Evolutionary conservation across 352 stramenopile species (phyloP).

Genomic region (Phytophthora lateralis): DNA sequence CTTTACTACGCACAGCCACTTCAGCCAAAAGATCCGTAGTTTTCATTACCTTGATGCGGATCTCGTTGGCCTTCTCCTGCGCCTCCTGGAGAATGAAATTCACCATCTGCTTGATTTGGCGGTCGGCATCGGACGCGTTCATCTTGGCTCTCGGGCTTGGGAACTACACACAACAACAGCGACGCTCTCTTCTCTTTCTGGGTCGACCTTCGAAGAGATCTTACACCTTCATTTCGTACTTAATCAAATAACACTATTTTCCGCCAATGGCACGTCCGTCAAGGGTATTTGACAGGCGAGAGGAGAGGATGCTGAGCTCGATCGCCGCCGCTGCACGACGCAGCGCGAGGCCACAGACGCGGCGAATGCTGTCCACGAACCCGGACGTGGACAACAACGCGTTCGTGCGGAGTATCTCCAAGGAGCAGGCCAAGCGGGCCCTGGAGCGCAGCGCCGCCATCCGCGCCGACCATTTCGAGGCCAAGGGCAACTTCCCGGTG

Average conservation of each 20-base stretch:
- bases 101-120: constrained; percentile 96
- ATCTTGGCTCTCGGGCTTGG: constrained; percentile 41
- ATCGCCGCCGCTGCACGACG: neutral
- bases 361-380: constrained; percentile 43
- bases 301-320: neutral
- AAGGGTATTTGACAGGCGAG: neutral
- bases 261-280: constrained; percentile 6
- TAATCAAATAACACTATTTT: constrained; percentile 7
- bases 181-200: constrained; percentile 3
- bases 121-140: constrained; percentile 85
- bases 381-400: constrained; percentile 49
- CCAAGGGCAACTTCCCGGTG: constrained; percentile 46
- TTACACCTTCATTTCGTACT: constrained; percentile 16
- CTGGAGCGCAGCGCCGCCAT: constrained; percentile 61
- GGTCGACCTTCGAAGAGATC: constrained; percentile 23
- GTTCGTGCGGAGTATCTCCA: constrained; percentile 58
- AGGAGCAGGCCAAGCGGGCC: constrained; percentile 55
- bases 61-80: constrained; percentile 99
- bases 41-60: constrained; percentile 93
- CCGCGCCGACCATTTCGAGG: constrained; percentile 57
- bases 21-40: neutral
- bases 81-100: constrained; percentile 99
- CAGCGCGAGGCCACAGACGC: neutral
- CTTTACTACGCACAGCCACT: no score
- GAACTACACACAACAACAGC: neutral